Base-by-base conservation (phyloP, 106 monocot species). In the Narthecium ossifragum region DNA sequence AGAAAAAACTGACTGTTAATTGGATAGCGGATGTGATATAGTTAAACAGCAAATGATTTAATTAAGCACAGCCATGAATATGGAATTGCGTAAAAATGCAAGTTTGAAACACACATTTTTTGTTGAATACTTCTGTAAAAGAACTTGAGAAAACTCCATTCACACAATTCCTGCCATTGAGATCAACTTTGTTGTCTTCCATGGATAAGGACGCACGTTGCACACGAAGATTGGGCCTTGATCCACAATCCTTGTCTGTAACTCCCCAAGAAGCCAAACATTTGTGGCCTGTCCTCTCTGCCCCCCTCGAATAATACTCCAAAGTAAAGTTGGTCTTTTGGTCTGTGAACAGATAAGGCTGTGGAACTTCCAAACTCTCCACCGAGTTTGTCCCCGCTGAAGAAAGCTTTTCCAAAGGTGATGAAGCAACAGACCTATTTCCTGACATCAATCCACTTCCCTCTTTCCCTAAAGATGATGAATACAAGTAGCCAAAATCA, bases 141-240 rank as follows among this genome's bases (percentile, higher is more conserved):
- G 84, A 84, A 49, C 79, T 79, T 52, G 84, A 72, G 56, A 72
- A 84, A 25, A 72, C 68, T 36, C 72, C 61, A 25, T 75, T 79
- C 34, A 75, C 78, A 60, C 55, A 69, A 45, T 55, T 62, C 27
- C 53, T 10, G 20, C 50, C 64, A 31, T 57, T 55, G 23, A 39
- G 25, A 62, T 61, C 25, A 63, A 63, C 49, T 56, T 48, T 57
- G 48, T 34, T 46, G 36, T 52, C 59, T 53, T 53, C 38, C 5
- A 31, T 17, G 46, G 53, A n/a, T 17, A 55, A 27, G 15, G 64
- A 32, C 33, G 61, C 33, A 26, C 32, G 37, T 55, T 56, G 65
- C 17, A 22, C 37, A 33, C 30, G 66, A 8, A 31, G 13, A 63
- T 60, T 63, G 28, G 55, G 57, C 26, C 30, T 70, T 6, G 52